phyloP scores from a whole-genome alignment of 805 yeast genomes.

The Suhomyces canberraensis region DNA sequence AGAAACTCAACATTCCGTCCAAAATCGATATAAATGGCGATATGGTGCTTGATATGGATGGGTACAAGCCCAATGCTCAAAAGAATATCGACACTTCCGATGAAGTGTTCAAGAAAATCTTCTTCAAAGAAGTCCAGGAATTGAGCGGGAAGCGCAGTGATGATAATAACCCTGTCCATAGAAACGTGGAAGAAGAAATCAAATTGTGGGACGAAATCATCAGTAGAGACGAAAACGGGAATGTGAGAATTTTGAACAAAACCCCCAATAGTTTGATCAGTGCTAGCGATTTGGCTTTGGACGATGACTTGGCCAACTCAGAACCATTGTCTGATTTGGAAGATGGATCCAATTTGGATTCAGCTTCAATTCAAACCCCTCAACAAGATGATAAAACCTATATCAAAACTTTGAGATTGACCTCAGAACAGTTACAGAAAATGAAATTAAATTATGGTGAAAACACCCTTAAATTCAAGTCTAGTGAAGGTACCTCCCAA shows the following conservation, averaged over 20 bases:
- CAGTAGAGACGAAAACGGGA: conserved; percentile 62
- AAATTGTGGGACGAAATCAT: conserved; percentile 37
- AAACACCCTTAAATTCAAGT: conserved; percentile 74
- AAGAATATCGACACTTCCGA: conserved; percentile 76
- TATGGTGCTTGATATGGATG: conserved; percentile 87
- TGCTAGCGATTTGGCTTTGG: conserved; percentile 4
- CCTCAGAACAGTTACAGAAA: conserved; percentile 81
- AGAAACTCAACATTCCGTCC: conserved; percentile 79
- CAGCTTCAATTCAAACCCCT: no score
- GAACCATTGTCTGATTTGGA: conserved; percentile 11
- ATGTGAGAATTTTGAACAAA: conserved; percentile 50
- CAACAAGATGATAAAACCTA: conserved; percentile 35
- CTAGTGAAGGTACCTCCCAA: conserved; percentile 78
- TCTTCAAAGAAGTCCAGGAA: conserved; percentile 64
- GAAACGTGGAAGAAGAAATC: conserved; percentile 18
- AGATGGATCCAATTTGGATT: conserved; percentile 2
- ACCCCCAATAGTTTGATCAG: conserved; percentile 1
- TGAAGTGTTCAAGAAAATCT: conserved; percentile 64
- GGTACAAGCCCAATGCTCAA: conserved; percentile 80
- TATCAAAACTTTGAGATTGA: conserved; percentile 84
- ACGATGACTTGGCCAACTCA: conserved; percentile 5
- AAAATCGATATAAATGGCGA: conserved; percentile 88
- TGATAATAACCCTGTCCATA: conserved; percentile 5
- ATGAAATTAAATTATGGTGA: conserved; percentile 74
- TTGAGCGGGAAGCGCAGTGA: conserved; percentile 13